Conservation (phyloP, 345 rosid species). For the Fremontodendron californicum region DNA sequence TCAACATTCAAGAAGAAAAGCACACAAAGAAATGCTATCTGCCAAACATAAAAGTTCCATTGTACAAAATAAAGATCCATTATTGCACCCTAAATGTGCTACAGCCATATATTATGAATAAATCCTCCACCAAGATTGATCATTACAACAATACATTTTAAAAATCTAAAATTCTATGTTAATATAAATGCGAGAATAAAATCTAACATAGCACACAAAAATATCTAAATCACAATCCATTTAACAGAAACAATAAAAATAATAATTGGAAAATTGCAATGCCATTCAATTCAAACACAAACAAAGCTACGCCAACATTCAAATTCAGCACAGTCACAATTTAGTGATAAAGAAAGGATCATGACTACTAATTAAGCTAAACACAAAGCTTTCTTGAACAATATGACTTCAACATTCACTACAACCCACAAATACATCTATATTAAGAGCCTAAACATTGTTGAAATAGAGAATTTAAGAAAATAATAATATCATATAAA, state of each 20-base stretch:
- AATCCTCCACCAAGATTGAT: neutral
- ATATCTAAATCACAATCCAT: neutral
- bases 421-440: neutral
- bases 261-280: neutral
- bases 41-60: neutral
- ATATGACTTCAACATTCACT: neutral
- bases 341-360: neutral
- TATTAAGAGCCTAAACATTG: neutral
- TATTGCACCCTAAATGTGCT: neutral
- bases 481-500: neutral
- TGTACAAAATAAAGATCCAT: neutral
- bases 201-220: neutral
- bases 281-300: neutral
- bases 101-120: neutral
- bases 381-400: neutral
- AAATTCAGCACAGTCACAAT: neutral
- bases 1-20: neutral
- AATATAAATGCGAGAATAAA: neutral
- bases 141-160: neutral
- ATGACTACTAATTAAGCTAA: neutral
- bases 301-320: neutral
- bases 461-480: neutral
- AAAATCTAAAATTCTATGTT: neutral
- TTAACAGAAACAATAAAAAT: neutral
- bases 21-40: neutral